Percentiles rank a stretch among this genome's conserved stretches.
Conservation (phyloP, 2,329 filamentous ascomycete genomes). For the Graphiopsis chlorocephala region DNA sequence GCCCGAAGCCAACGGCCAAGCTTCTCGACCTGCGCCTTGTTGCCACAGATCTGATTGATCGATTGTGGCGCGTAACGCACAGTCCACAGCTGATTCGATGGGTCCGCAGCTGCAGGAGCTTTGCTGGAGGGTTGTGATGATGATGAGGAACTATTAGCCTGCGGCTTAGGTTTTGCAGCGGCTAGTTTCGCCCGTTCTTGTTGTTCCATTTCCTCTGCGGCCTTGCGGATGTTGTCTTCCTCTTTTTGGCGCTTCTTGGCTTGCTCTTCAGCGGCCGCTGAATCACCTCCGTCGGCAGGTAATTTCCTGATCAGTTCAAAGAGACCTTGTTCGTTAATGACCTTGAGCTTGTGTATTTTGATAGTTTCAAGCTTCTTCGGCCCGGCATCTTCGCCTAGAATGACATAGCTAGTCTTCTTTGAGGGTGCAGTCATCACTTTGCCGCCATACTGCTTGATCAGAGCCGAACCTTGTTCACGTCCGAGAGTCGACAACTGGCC, state of each 20-base stretch:
- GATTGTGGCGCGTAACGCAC: constrained; percentile 89
- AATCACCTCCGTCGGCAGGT: constrained; percentile 81
- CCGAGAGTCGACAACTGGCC: constrained; percentile 77
- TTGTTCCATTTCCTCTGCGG: constrained; percentile 80
- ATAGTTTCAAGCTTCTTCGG: constrained; percentile 92
- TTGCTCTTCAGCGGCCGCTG: constrained; percentile 81
- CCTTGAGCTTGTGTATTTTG: constrained; percentile 73
- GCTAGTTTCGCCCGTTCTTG: constrained; percentile 57
- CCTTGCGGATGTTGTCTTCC: constrained; percentile 74
- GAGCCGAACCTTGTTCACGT: constrained; percentile 76
- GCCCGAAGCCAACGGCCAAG: constrained; percentile 82
- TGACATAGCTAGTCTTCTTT: constrained; percentile 89
- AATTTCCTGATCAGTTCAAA: constrained; percentile 79
- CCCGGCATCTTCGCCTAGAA: constrained; percentile 86
- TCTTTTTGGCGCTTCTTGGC: constrained; percentile 83
- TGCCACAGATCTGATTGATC: constrained; percentile 87
- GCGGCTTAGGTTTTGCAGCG: constrained; percentile 39
- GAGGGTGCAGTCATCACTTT: constrained; percentile 85
- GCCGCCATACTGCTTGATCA: constrained; percentile 92
- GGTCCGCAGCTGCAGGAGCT: constrained; percentile 34
- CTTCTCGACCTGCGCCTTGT: constrained; percentile 85
- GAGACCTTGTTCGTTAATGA: constrained; percentile 89
- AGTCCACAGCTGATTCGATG: constrained; percentile 76
- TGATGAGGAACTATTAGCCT: constrained; percentile 42
- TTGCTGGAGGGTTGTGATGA: constrained; percentile 34